A percentile compares a stretch with the other conserved stretches of the same genome.
Conservation (phyloP, 805 yeast genomes). For the Metschnikowia gelsemii region DNA sequence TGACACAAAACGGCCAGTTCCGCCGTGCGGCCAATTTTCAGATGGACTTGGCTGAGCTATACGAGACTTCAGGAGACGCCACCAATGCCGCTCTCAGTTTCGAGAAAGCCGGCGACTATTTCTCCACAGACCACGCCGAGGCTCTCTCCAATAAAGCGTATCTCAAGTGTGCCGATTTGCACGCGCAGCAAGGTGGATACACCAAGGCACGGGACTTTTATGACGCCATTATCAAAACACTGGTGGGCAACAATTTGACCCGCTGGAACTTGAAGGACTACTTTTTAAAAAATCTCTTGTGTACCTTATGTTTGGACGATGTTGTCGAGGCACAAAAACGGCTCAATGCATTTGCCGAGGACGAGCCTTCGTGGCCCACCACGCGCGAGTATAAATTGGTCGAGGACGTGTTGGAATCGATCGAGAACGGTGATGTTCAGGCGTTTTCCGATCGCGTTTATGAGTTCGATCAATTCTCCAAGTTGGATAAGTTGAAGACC, state of each 20-base stretch:
- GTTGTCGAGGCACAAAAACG: constrained; percentile 80
- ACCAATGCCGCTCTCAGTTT: constrained; percentile 64
- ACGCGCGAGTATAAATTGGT: constrained; percentile 76
- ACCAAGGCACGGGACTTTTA: constrained; percentile 72
- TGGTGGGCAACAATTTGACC: constrained; percentile 69
- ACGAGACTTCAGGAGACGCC: constrained; percentile 69
- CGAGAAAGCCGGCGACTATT: constrained; percentile 96
- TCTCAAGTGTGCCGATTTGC: constrained; percentile 84
- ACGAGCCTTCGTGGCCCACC: constrained; percentile 74
- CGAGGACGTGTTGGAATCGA: constrained; percentile 66
- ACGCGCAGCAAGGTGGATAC: constrained; percentile 68
- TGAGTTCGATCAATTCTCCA: constrained; percentile 83
- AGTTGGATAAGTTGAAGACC: constrained; percentile 90
- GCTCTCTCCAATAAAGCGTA: constrained; percentile 87
- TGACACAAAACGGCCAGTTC: constrained; percentile 86
- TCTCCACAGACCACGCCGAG: constrained; percentile 86
- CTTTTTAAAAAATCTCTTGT: constrained; percentile 77
- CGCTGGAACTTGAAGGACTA: constrained; percentile 94
- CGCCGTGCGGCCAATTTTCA: constrained; percentile 94
- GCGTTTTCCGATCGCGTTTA: constrained; percentile 68
- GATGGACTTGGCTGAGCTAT: constrained; percentile 83
- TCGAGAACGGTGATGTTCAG: constrained; percentile 77
- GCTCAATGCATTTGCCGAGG: constrained; percentile 56
- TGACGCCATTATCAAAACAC: constrained; percentile 74
- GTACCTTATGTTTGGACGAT: constrained; percentile 83